A percentile compares a stretch with the other conserved stretches of the same genome.
Evolutionary conservation across 768 basidiomycete species (phyloP).

Genomic region (Boletus rubescentipes): DNA sequence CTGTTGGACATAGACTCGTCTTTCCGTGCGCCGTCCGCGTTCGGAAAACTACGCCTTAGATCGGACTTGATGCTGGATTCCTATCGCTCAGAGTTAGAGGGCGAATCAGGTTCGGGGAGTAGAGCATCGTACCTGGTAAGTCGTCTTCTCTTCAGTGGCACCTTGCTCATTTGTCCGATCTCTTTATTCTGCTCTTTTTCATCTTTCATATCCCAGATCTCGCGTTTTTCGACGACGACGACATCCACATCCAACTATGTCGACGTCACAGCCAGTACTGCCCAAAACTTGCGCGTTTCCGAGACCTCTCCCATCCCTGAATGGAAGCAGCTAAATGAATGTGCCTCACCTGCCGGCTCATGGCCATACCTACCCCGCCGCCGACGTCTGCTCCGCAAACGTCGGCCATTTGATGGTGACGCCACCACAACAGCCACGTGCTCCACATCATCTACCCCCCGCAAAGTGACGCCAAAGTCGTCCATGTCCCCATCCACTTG

Average conservation of each 20-base stretch:
- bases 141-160: not conserved
- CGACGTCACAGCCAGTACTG: conserved; percentile 6
- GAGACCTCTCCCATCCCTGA: conserved; percentile 5
- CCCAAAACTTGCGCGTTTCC: not conserved
- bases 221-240: conserved; percentile 37
- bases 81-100: conserved; percentile 17
- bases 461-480: not conserved
- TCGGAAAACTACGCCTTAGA: conserved; percentile 16
- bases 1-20: conserved; percentile 22
- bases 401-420: conserved; percentile 17
- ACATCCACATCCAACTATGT: conserved; percentile 34
- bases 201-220: conserved; percentile 20
- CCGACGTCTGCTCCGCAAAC: conserved; percentile 32
- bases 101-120: not conserved
- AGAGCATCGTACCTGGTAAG: conserved; percentile 19
- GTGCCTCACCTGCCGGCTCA: conserved; percentile 17
- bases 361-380: conserved; percentile 26
- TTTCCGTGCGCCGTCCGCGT: conserved; percentile 10
- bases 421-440: not conserved
- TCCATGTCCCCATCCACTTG: conserved; percentile 4
- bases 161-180: not conserved
- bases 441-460: conserved; percentile 15
- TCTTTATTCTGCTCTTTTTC: not conserved
- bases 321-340: not conserved
- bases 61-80: conserved; percentile 24